phyloP scores from a whole-genome alignment of 176 grass and related monocot species.

The Carex littledalei region DNA sequence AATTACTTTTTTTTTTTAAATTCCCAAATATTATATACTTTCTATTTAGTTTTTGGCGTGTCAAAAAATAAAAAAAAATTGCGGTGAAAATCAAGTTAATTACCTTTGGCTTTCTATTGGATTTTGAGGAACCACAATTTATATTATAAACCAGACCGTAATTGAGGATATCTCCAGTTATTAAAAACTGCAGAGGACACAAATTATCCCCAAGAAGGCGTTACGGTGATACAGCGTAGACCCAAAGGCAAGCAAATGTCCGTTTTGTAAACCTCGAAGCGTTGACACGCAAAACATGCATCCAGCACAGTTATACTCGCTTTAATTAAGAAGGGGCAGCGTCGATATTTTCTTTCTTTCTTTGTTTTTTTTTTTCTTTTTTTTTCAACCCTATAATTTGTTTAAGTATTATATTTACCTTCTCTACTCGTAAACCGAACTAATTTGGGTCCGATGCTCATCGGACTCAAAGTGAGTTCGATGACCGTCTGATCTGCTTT shows the following conservation, averaged over 20 bases:
- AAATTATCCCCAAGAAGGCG: neutral
- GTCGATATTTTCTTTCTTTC: neutral
- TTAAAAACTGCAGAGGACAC: neutral
- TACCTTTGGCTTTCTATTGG: too few relatives aligned
- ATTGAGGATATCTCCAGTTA: neutral
- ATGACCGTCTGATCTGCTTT: too few relatives aligned
- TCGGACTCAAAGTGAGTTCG: too few relatives aligned
- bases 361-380: neutral
- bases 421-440: too few relatives aligned
- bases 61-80: too few relatives aligned
- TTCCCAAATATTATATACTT: too few relatives aligned
- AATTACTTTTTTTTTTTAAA: too few relatives aligned
- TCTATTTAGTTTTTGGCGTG: too few relatives aligned
- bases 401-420: too few relatives aligned
- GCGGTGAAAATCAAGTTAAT: too few relatives aligned
- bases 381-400: neutral
- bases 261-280: neutral
- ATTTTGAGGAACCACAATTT: too few relatives aligned
- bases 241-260: slow-evolving; percentile 18
- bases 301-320: neutral
- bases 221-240: neutral
- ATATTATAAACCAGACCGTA: neutral
- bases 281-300: slow-evolving; percentile 8
- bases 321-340: neutral
- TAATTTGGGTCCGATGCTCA: too few relatives aligned